Percentiles rank a stretch among this genome's conserved stretches.
Conservation (phyloP, 129 eudicot genomes). For the Erigeron canadensis region DNA sequence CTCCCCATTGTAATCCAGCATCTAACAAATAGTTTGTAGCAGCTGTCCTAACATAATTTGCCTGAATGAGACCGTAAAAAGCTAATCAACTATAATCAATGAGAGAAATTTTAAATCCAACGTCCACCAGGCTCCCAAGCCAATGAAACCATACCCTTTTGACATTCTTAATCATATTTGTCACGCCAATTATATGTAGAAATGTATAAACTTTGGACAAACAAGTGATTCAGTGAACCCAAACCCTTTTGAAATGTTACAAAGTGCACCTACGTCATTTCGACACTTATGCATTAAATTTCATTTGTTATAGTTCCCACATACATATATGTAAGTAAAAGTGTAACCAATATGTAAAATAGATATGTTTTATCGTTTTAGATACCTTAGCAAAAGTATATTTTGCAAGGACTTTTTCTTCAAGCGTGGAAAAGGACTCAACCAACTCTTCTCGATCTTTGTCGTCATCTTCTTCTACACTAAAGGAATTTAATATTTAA, state of each 20-base stretch:
- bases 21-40: conserved; percentile 77
- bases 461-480: conserved; percentile 71
- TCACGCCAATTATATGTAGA: neutral
- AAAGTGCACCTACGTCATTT: neutral
- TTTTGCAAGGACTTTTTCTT: conserved; percentile 81
- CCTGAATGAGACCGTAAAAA: conserved; percentile 37
- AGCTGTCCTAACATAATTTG: conserved; percentile 66
- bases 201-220: neutral
- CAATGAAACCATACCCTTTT: no score
- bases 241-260: neutral
- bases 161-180: neutral
- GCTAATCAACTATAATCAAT: neutral
- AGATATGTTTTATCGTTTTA: neutral
- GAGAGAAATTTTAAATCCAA: no score
- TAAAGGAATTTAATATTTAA: conserved; percentile 14
- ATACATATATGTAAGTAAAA: no score
- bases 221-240: neutral
- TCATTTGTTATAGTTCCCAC: neutral
- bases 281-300: neutral
- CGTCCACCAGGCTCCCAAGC: no score
- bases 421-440: conserved; percentile 63
- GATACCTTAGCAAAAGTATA: conserved; percentile 85
- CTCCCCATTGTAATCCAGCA: conserved; percentile 94
- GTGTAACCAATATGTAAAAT: neutral
- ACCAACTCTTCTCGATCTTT: conserved; percentile 62